phyloP scores from a whole-genome alignment of 345 rosid genomes.

The Corchorus olitorius region DNA sequence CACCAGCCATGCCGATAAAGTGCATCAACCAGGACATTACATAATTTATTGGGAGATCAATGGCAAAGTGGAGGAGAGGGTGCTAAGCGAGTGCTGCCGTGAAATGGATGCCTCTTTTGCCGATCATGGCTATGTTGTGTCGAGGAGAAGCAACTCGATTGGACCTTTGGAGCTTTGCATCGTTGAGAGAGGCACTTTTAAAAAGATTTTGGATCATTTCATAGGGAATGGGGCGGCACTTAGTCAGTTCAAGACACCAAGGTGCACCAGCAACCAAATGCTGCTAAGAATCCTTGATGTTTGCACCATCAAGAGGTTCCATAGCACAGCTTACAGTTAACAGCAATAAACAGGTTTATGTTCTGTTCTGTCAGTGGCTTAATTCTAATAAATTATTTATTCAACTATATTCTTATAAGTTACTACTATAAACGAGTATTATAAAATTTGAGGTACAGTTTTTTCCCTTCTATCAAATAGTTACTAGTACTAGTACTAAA shows the following conservation, averaged over 20 bases:
- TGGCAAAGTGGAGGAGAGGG: slow-evolving; percentile 71
- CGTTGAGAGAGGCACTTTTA: slow-evolving; percentile 72
- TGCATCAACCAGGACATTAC: slow-evolving; percentile 75
- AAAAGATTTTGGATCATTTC: slow-evolving; percentile 70
- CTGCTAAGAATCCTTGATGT: slow-evolving; percentile 65
- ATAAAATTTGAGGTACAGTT: too few species aligned
- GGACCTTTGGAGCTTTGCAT: slow-evolving; percentile 87
- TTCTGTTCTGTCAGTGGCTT: neutral
- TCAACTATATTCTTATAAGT: neutral
- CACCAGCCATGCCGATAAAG: slow-evolving; percentile 76
- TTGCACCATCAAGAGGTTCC: slow-evolving; percentile 55
- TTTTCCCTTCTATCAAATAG: neutral
- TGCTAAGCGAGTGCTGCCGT: slow-evolving; percentile 66
- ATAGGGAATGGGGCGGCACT: slow-evolving; percentile 76
- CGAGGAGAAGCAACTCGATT: slow-evolving; percentile 70
- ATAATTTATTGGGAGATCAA: slow-evolving; percentile 86
- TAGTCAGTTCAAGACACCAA: slow-evolving; percentile 95
- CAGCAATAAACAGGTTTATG: neutral
- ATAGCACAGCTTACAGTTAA: slow-evolving; percentile 62
- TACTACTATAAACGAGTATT: too few species aligned
- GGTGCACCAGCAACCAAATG: slow-evolving; percentile 72
- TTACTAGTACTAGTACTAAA: neutral
- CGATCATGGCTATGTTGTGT: slow-evolving; percentile 83
- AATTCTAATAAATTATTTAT: neutral
- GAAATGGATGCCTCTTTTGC: slow-evolving; percentile 79